Evolutionary conservation across 202 grass and related monocot species (phyloP).

Genomic region (Zoysia matrella): DNA sequence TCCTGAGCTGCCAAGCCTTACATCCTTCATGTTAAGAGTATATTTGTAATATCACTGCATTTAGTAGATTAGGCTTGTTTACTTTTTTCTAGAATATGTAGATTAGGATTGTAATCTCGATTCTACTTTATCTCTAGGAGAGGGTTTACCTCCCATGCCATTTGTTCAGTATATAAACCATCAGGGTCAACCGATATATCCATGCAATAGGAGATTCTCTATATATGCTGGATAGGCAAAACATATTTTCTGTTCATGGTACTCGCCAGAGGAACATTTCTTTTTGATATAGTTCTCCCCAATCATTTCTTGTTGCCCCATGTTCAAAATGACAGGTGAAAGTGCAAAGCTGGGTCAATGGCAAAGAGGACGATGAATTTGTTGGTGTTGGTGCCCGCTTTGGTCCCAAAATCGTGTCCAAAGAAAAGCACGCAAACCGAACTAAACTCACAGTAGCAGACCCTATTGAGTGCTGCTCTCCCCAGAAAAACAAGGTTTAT

Average conservation of each 20-base stretch:
- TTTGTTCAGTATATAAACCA: background rate
- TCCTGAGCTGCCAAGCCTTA: background rate
- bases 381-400: background rate
- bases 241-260: background rate
- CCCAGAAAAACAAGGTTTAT: slow-evolving; percentile 54
- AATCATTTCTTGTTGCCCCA: background rate
- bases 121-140: background rate
- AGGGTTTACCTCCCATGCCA: too few relatives aligned
- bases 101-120: background rate
- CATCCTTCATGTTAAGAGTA: background rate
- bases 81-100: background rate
- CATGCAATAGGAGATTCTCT: background rate
- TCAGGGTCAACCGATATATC: background rate
- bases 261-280: background rate
- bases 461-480: slow-evolving; percentile 70
- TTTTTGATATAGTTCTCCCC: background rate
- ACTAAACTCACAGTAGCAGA: slow-evolving; percentile 66
- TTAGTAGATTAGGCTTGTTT: background rate
- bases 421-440: slow-evolving; percentile 80
- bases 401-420: slow-evolving; percentile 83
- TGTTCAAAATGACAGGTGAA: slow-evolving; percentile 60
- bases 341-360: slow-evolving; percentile 89
- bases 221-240: background rate
- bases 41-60: background rate
- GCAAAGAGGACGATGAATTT: slow-evolving; percentile 27